Percentiles rank a stretch among this genome's conserved stretches.
Evolutionary conservation across 257 asterid species (phyloP).

Genomic region (Knoxia roxburghii): DNA sequence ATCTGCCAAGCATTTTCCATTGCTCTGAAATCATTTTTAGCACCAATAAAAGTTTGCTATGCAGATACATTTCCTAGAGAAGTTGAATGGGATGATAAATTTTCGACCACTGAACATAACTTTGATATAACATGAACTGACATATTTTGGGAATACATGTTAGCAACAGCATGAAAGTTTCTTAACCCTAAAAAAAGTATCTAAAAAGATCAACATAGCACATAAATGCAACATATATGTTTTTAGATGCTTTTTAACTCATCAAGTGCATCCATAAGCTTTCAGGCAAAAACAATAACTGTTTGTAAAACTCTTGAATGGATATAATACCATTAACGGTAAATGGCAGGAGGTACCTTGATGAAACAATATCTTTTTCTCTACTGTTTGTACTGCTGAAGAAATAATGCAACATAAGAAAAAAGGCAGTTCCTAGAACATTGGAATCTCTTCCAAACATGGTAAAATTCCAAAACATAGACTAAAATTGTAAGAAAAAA

Average conservation of each 20-base stretch:
- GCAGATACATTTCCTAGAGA: not conserved
- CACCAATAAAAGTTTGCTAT: slow-evolving; percentile 6
- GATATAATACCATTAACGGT: not conserved
- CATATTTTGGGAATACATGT: too few species aligned
- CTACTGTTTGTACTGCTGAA: not conserved
- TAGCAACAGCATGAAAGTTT: too few species aligned
- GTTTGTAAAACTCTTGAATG: not conserved
- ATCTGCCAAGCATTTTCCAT: slow-evolving; percentile 89
- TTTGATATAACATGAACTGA: not conserved
- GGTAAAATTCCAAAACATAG: too few species aligned
- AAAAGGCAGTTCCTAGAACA: not conserved
- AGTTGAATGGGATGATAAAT: not conserved
- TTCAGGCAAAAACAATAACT: not conserved
- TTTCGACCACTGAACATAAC: not conserved
- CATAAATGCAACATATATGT: not conserved
- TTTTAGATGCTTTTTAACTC: not conserved
- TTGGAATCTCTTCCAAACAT: too few species aligned
- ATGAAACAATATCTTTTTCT: not conserved
- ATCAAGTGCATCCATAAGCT: not conserved
- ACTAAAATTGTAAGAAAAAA: too few species aligned
- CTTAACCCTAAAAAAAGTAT: slow-evolving; percentile 20
- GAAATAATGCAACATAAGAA: not conserved
- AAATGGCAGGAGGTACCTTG: not conserved
- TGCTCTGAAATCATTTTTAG: slow-evolving; percentile 44
- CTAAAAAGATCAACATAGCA: slow-evolving; percentile 5